These are phyloP conservation scores for Amylostereum chailletii DNA, from an alignment of 1,284 basidiomycete species.

Conservation along the genomic window DNA sequence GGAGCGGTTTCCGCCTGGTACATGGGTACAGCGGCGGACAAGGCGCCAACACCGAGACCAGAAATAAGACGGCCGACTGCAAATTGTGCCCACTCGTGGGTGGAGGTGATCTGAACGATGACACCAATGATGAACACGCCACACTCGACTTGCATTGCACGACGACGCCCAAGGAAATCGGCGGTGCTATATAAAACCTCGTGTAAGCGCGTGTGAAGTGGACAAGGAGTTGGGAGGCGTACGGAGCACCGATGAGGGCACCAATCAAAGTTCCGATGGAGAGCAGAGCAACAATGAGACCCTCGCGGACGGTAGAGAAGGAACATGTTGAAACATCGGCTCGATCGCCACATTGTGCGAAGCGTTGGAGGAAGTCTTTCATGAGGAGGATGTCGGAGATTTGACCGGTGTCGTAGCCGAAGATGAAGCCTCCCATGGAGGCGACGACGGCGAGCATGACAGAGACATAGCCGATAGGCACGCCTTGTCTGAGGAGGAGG, in stretches of 20 bases:
- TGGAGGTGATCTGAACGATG: slow-evolving; percentile 48
- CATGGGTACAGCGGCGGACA: slow-evolving; percentile 73
- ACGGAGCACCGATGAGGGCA: slow-evolving; percentile 53
- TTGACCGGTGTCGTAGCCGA: slow-evolving; percentile 73
- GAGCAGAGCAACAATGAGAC: slow-evolving; percentile 64
- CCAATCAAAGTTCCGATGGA: slow-evolving; percentile 58
- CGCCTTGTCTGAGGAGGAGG: slow-evolving; percentile 20
- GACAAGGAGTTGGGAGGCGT: slow-evolving; percentile 17
- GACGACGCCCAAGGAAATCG: slow-evolving; percentile 60
- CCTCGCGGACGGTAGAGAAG: slow-evolving; percentile 45
- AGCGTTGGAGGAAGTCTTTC: slow-evolving; percentile 62
- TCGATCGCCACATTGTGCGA: slow-evolving; percentile 39
- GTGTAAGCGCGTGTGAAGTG: slow-evolving; percentile 3
- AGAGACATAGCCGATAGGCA: slow-evolving; percentile 52
- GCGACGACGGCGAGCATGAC: slow-evolving; percentile 63
- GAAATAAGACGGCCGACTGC: slow-evolving; percentile 65
- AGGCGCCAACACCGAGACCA: slow-evolving; percentile 63
- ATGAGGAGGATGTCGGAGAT: slow-evolving; percentile 74
- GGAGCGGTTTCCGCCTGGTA: slow-evolving; percentile 56
- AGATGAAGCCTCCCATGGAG: slow-evolving; percentile 75
- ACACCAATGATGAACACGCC: slow-evolving; percentile 64
- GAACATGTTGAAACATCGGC: slow-evolving; percentile 33
- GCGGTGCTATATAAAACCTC: slow-evolving; percentile 34
- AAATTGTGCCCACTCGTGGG: slow-evolving; percentile 49
- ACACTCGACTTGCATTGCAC: slow-evolving; percentile 67